Base-by-base conservation (phyloP, 2,329 filamentous ascomycete species). In the Xylaria sp. region DNA sequence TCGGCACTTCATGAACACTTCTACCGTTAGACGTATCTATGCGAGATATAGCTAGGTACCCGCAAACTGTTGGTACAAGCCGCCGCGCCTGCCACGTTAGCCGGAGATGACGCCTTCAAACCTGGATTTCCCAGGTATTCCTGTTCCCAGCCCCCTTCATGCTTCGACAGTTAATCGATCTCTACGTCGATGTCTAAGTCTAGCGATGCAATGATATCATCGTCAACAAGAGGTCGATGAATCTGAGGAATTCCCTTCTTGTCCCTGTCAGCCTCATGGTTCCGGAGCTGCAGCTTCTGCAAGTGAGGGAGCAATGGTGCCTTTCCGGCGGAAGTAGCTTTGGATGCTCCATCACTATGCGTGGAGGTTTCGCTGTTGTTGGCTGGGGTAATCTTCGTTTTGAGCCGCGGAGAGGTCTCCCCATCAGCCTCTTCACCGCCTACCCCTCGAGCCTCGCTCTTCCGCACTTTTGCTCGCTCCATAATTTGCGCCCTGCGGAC, bases 181-280 rank as follows among this genome's bases (percentile, higher is more conserved):
- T 97, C 94, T 75, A 97, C 90, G 75, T 98, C 95, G 78, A 98
- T 94, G 33, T 94, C 95, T 75, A 98, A 83, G 79, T 98, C 96
- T 83, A 98, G 84, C 31, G 90, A 88, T 1, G 92, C 94, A 80
- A 98, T 95, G 65, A 98, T 92, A 77, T 98, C 96, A 78, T 98
- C 96, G 71, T 97, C 94, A 84, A 92, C 91, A 66, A 94, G 88
- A 36, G 91, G 90, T 81, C 92, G 90, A 77, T 95, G 92, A 58
- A 94, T 92, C 13, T 90, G 90, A 2, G 89, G 86, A 69, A 90
- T 80, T 13, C 87, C 87, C 75, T 87, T 89, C 80, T 87, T 89
- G 73, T 89, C 88, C 80, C 86, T 89, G 71, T 88, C 86, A 70
- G 77, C 76, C 67, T 81, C 81, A 70, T 83, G 83, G 75, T 84